Evolutionary conservation across 306 rosid genomes (phyloP).

Genomic region (Biancaea sappan): DNA sequence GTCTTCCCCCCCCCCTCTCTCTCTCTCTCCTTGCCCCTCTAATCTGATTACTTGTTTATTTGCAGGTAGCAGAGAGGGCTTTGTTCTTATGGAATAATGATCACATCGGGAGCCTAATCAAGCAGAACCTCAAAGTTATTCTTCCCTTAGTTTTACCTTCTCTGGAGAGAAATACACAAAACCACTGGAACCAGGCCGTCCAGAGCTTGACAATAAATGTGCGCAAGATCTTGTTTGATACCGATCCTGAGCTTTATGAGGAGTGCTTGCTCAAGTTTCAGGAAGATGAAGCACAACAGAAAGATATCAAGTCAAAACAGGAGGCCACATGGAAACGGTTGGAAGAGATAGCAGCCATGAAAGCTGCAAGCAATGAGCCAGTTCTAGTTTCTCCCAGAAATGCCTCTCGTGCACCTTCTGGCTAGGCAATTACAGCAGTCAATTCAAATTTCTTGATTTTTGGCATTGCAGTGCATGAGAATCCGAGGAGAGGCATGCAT

Average conservation of each 20-base stretch:
- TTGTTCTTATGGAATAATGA: conserved; percentile 95
- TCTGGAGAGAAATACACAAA: conserved; percentile 69
- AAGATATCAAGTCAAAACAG: conserved; percentile 53
- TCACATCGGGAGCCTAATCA: conserved; percentile 77
- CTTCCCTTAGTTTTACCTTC: conserved; percentile 90
- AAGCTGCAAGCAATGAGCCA: conserved; percentile 67
- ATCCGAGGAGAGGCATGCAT: conserved; percentile 25
- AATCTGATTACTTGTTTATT: conserved; percentile 28
- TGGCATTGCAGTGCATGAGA: conserved; percentile 34
- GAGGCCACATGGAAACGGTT: conserved; percentile 81
- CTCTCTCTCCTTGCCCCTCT: background rate
- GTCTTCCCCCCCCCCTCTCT: background rate
- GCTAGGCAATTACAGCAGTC: conserved; percentile 46
- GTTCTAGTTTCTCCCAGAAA: conserved; percentile 75
- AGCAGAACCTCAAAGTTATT: conserved; percentile 71
- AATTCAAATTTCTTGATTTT: conserved; percentile 28
- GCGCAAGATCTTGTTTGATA: conserved; percentile 78
- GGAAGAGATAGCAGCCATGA: conserved; percentile 88
- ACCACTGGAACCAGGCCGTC: conserved; percentile 96
- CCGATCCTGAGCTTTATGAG: conserved; percentile 72
- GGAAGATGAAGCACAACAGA: conserved; percentile 71
- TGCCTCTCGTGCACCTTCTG: conserved; percentile 50
- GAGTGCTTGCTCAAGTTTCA: conserved; percentile 74
- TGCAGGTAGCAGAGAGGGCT: conserved; percentile 97
- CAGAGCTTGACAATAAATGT: conserved; percentile 86